A percentile compares a stretch with the other conserved stretches of the same genome.
phyloP scores from a whole-genome alignment of 768 basidiomycete species.

The Trametes sanguinea region DNA sequence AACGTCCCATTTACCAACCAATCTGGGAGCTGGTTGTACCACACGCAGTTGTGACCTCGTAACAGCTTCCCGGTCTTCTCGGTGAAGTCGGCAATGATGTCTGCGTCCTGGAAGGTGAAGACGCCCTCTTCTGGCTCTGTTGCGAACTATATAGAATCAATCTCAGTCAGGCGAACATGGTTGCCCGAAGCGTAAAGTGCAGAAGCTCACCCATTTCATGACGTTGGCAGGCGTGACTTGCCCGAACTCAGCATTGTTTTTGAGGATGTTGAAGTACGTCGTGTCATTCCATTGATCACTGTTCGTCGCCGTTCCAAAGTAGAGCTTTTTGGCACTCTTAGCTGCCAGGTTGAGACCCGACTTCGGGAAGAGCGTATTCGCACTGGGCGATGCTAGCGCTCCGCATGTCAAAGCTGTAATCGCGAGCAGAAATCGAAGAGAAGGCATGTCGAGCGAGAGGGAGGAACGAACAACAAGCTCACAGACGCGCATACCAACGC shows the following conservation, averaged over 20 bases:
- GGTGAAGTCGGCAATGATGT: conserved; percentile 47
- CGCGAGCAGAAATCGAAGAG: neutral
- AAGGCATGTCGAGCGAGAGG: neutral
- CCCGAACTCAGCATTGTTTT: conserved; percentile 41
- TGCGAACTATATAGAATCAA: conserved; percentile 40
- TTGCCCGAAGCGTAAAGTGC: too few species aligned
- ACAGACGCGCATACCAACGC: neutral
- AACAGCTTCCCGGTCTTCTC: conserved; percentile 48
- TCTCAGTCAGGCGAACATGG: too few species aligned
- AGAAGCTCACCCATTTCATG: conserved; percentile 44
- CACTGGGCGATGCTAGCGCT: neutral
- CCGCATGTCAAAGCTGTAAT: neutral
- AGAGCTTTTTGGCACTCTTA: conserved; percentile 42
- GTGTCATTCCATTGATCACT: conserved; percentile 45
- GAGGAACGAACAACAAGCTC: neutral
- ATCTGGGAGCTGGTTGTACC: conserved; percentile 53
- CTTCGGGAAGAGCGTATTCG: neutral
- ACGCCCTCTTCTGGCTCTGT: conserved; percentile 51
- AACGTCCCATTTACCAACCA: conserved; percentile 50
- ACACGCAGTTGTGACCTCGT: conserved; percentile 45
- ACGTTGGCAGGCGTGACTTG: conserved; percentile 47
- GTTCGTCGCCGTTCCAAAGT: conserved; percentile 52
- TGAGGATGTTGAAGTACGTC: conserved; percentile 40
- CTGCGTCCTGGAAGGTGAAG: conserved; percentile 51
- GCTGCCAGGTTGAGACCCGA: conserved; percentile 39